These are phyloP conservation scores for Geranomyces michiganensis DNA, from an alignment of 192 early-diverging fungal species.

Conservation along the genomic window DNA sequence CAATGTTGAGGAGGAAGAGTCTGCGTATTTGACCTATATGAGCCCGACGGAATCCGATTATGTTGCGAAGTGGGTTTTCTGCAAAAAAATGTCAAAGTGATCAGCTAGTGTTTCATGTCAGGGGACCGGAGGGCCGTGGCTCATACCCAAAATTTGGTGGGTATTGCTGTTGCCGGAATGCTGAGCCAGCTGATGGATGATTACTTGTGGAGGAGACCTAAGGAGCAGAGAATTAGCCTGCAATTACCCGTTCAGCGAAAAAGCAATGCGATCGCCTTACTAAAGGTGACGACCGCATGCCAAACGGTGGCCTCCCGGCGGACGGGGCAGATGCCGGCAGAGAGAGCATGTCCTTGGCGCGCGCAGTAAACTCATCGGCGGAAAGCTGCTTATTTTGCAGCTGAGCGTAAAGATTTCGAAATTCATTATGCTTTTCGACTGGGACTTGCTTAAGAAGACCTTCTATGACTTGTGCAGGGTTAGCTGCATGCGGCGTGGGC, in stretches of 20 bases:
- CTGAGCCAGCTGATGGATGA: background rate
- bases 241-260: background rate
- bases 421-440: conserved; percentile 12
- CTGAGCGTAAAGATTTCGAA: conserved; percentile 18
- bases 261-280: background rate
- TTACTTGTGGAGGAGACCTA: background rate
- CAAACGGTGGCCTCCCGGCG: too few species aligned
- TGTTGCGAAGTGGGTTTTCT: too few species aligned
- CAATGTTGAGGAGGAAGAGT: too few species aligned
- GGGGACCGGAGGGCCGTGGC: too few species aligned
- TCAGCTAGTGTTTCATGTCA: too few species aligned
- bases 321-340: background rate
- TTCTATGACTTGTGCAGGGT: conserved; percentile 1
- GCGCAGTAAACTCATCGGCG: conserved; percentile 18
- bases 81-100: too few species aligned
- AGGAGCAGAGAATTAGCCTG: background rate
- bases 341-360: conserved; percentile 23
- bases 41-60: too few species aligned
- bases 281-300: background rate
- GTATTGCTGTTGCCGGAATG: conserved; percentile 4
- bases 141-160: background rate
- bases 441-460: conserved; percentile 21
- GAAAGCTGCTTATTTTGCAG: conserved; percentile 14
- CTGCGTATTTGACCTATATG: too few species aligned
- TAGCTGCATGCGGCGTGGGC: background rate